Conservation (phyloP, 768 basidiomycete genomes). For the Auriscalpium orientale region DNA sequence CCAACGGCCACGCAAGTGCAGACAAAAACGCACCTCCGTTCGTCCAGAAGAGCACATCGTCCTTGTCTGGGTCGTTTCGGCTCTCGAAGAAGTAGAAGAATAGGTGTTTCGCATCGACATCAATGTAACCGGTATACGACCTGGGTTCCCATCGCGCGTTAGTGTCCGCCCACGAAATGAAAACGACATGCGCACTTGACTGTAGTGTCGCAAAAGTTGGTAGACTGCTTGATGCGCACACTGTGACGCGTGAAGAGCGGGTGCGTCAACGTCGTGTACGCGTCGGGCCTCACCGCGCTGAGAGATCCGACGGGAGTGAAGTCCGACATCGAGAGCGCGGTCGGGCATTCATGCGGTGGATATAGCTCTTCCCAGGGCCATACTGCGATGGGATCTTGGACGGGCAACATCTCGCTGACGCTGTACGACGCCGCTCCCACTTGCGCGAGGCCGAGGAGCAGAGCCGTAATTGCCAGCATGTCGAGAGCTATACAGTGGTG, state of each 20-base stretch:
- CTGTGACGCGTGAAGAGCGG: slow-evolving; percentile 37
- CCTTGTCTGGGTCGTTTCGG: slow-evolving; percentile 24
- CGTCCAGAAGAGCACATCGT: slow-evolving; percentile 28
- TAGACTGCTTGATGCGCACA: slow-evolving; percentile 33
- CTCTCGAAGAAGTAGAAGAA: slow-evolving; percentile 62
- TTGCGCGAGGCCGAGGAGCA: no score
- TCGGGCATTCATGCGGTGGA: no score
- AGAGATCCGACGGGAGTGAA: slow-evolving; percentile 6
- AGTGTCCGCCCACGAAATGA: background rate
- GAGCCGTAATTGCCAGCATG: no score
- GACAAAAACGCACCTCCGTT: slow-evolving; percentile 26
- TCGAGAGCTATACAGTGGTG: no score
- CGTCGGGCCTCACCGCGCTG: slow-evolving; percentile 17
- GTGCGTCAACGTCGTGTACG: slow-evolving; percentile 34
- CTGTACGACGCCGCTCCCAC: no score
- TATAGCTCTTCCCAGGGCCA: no score
- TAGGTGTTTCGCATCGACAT: slow-evolving; percentile 53
- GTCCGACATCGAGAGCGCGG: background rate
- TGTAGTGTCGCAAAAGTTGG: slow-evolving; percentile 34
- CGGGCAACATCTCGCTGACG: no score
- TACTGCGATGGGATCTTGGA: no score
- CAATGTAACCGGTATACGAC: slow-evolving; percentile 61
- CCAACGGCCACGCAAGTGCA: slow-evolving; percentile 17
- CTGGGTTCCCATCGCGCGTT: slow-evolving; percentile 22
- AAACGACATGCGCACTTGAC: slow-evolving; percentile 20